Base-by-base conservation (phyloP, 1,139 yeast genomes). In the Suhomyces coccinellae region DNA sequence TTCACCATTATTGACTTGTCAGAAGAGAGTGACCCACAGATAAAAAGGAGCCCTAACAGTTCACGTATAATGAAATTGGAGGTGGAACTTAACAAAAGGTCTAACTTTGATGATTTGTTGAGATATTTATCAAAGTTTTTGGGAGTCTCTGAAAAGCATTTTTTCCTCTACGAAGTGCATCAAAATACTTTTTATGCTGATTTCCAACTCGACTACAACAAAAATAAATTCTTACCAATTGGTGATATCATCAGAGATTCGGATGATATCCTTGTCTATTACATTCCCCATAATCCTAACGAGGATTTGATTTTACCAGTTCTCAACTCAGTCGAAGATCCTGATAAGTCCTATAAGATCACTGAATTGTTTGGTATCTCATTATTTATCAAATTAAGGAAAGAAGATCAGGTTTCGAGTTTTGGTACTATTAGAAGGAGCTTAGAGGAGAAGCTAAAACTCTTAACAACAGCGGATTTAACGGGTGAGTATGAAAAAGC, bases 91-190 rank as follows among this genome's bases (percentile, higher is more conserved):
- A 72, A 76, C 31, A 85, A 84, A 52, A 77, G 82, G 1, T 75
- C 91, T 0, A 80, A 86, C 1, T 84, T 83, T 50, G 76, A 71
- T 15, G 89, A 86, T 40, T 71, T 91, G 50, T 76, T 87, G 47
- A 61, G 63, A 6, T 86, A 86, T 54, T 69, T 91, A 44, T 73
- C 85, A 1, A 65, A 70, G 6, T 77, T 81, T 46, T 63, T 84
- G 11, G 57, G 66, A 6, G 71, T 82, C 17, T 70, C 79, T 13
- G 53, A 65, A 3, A 53, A 65, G 1, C 65, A 75, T 36, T 62
- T 91, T 40, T 73, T 83, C 47, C 79, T 87, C 2, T 82, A 82
- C 48, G 97, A 93, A 56, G 68, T 89, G 6, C 89, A 83, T 67
- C 82, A 81, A 47, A 73, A 79, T 48, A 82, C 80, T 49, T 80